Base-by-base conservation (phyloP, 2,329 filamentous ascomycete genomes). In the Rosellinia necatrix region DNA sequence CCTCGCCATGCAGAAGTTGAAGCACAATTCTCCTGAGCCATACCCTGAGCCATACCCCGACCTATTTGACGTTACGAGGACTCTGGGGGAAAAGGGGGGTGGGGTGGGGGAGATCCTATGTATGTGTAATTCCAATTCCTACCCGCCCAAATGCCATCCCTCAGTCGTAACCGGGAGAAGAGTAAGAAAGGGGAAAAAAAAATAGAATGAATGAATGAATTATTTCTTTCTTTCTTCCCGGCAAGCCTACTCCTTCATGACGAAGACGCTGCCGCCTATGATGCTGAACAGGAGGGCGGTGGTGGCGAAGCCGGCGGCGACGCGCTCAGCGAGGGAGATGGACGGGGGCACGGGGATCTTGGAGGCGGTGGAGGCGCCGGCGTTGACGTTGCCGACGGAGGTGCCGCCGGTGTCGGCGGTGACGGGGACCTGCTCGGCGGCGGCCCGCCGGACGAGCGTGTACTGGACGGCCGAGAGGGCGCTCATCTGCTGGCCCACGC, bases 401-500 rank as follows among this genome's bases (percentile, higher is more conserved):
- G 81, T 88, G 48, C 87, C 87, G 29, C 86, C 87, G 1, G 78
- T 81, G 3, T 74, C 68, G 0, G 76, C 75, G 0, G 84, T 86
- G 12, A 81, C 74, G 0, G 84, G 80, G 1, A 71, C 71, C 12
- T 53, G 42, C 9, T 64, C 65, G 12, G 56, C 47, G 15, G 55
- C 24, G 21, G 25, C 48, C 24, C 44, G 68, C 37, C 75, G 70
- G 35, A 84, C 72, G 9, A 89, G 74, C 38, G 80, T 82, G 53
- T 85, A 85, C 70, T 84, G 84, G 61, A 90, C 74, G 10, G 86
- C 80, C 22, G 82, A 80, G 22, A 89, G 75, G 0, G 84, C 86
- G 63, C 82, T 86, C 81, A 90, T 88, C 76, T 90, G 84, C 70
- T 88, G 78, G 37, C 88, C 87, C 7, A 90, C 85, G 50, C 87